Evolutionary conservation across 345 rosid species (phyloP), one percentile per base, ranked within the genome.

Genomic region (Eucalyptus tenuipes): DNA sequence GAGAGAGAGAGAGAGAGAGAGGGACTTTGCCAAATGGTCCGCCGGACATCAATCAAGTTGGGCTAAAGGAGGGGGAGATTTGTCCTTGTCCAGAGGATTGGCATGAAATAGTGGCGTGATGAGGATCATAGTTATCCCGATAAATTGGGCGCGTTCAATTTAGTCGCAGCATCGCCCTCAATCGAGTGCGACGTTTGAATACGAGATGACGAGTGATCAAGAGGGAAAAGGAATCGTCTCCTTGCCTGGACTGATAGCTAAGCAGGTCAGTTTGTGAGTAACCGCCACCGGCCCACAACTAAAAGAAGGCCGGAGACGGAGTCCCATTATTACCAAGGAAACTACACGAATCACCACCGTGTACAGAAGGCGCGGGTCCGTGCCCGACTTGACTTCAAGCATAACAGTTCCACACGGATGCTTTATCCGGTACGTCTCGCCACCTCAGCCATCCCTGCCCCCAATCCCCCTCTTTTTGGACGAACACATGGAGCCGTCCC

Each of bases 321-420:
- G 68, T 27, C n/a, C 4, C 16, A 10, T 68, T 68, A 5, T 17
- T 17, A 5, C 2, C 2, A 1, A 1, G 2, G 7, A 5, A 33
- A 37, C 80, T 37, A 10, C 45, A 2, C 81, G 3, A 71, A 71
- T 20, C 8, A 4, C 81, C 8, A 4, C 81, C 44, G 2, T 1
- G 2, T 4, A 11, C 2, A 10, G 25, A 71, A 71, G 45, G 40
- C 20, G 81, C 7, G 25, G 25, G 37, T 5, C 40, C 44, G 13
- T 10, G 22, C 42, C 4, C 2, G 13, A 18, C 25, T 37, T 11
- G 44, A 5, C 25, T 3, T 59, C n/a, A 3, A 59, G 7, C 2
- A 7, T 48, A 4, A 27, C 27, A 22, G 6, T 4, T 55, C 61
- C 61, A 29, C 29, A 24, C 61, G 57, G 25, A 18, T 22, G 37